Evolutionary conservation across 2,329 filamentous ascomycete species (phyloP).

Genomic region (Didymosphaeria variabile): DNA sequence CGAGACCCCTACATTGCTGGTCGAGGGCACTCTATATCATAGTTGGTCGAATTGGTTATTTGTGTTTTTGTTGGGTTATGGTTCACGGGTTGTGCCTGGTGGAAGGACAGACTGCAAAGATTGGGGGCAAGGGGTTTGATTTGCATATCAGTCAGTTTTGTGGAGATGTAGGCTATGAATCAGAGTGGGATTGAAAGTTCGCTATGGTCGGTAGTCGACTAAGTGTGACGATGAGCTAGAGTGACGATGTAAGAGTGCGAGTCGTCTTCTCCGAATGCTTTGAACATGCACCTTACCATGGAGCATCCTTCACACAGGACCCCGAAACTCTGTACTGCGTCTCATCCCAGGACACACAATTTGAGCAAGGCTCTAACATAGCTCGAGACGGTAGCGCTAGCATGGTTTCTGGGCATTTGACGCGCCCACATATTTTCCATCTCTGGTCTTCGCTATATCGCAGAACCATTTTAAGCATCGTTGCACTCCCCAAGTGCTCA

Average conservation of each 20-base stretch:
- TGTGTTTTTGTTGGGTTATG: conserved; percentile 1
- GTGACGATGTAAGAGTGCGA: not conserved
- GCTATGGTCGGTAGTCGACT: not conserved
- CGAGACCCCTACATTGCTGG: not conserved
- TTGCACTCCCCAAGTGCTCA: not conserved
- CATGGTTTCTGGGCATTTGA: not conserved
- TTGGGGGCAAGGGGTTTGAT: not conserved
- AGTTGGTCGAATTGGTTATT: not conserved
- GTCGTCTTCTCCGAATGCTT: not conserved
- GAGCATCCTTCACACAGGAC: not conserved
- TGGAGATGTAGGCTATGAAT: conserved; percentile 20
- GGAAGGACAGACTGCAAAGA: not conserved
- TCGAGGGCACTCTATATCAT: not conserved
- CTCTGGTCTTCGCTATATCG: not conserved
- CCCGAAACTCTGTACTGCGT: not conserved
- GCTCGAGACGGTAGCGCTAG: not conserved
- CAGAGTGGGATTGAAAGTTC: not conserved
- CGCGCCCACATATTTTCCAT: no score
- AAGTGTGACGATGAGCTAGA: not conserved
- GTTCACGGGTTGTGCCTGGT: not conserved
- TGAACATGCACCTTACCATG: no score
- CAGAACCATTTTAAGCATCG: not conserved
- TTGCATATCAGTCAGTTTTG: conserved; percentile 15
- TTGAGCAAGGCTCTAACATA: no score
- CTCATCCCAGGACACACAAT: not conserved